Percentiles rank a stretch among this genome's conserved stretches.
These are phyloP conservation scores for Tylopilus orsonianus DNA, from an alignment of 1,284 basidiomycete species.

Conservation along the genomic window DNA sequence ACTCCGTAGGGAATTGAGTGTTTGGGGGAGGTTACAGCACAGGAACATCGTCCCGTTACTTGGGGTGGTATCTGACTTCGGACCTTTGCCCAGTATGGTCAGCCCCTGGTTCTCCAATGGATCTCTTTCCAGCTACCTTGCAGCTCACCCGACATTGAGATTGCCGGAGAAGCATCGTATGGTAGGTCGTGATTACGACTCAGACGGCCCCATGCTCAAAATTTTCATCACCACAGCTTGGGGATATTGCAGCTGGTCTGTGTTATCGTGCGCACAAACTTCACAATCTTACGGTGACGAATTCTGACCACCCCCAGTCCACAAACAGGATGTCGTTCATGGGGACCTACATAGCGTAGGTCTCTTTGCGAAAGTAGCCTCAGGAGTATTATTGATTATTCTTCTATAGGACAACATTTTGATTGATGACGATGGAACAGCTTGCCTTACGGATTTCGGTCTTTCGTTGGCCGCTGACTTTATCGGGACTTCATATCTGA, in stretches of 20 bases:
- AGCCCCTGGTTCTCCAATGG: constrained; percentile 33
- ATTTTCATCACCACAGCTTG: constrained; percentile 14
- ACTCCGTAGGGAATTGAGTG: constrained; percentile 27
- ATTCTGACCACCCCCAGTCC: constrained; percentile 19
- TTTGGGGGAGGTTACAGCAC: constrained; percentile 27
- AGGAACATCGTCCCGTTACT: constrained; percentile 31
- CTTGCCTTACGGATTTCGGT: constrained; percentile 38
- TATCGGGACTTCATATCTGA: constrained; percentile 35
- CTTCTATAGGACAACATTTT: constrained; percentile 30
- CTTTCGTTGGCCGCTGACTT: constrained; percentile 37
- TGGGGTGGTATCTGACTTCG: constrained; percentile 24
- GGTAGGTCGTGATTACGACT: constrained; percentile 10
- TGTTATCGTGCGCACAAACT: constrained; percentile 25
- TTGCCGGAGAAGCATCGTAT: constrained; percentile 11
- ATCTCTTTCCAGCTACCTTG: constrained; percentile 25
- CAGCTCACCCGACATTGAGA: neutral
- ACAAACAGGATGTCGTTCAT: constrained; percentile 19
- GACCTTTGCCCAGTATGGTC: constrained; percentile 23
- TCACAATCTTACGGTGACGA: neutral
- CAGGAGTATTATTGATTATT: neutral
- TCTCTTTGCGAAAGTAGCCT: neutral
- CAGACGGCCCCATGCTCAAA: neutral
- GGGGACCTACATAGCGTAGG: constrained; percentile 33
- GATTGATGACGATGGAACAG: constrained; percentile 23
- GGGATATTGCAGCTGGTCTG: constrained; percentile 28